Base-by-base conservation (phyloP, 768 basidiomycete species). In the Solioccasus polychromus region DNA sequence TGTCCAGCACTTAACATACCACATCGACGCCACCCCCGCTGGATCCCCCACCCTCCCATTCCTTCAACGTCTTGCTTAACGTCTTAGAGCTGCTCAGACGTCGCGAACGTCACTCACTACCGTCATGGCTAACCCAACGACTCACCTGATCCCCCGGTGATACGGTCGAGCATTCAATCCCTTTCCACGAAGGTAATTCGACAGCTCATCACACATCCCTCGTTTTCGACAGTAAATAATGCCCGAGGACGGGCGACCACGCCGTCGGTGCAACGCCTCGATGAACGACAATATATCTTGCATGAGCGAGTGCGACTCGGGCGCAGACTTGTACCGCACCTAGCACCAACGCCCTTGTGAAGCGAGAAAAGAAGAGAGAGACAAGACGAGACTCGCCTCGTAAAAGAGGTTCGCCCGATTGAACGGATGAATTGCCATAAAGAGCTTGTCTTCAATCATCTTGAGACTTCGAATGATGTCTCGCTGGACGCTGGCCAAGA, bases 321-420 rank as follows among this genome's bases (percentile, higher is more conserved):
- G 71, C n/a, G 71, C 71, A 0, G 77, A 71, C 30, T 79, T 64
- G 54, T 88, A 88, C 26, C 79, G 77, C 47, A 88, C 74, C 85
- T 88, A 51, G 15, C 36, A 5, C n/a, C n/a, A 19, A 26, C 18
- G 23, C 9, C 14, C 29, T 15, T 19, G 17, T 6, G 8, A 1
- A n/a, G 40, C 22, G n/a, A 24, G 7, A 38, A 11, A 32, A 19
- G 22, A 30, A 15, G 7, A 47, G 4, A 37, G 20, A 7, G 3
- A 18, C 15, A 11, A 34, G 23, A 39, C 18, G 2, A n/a, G 18
- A 45, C 60, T 8, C 15, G 84, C 89, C 69, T 93, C 90, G 50
- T 93, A 92, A 60, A 76, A 92, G 2, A 92, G 71, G 61, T 92
- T 92, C 4, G 68, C 57, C 4, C 90, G 75, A 55, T 92, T 93